phyloP scores from a whole-genome alignment of 2,329 filamentous ascomycete species.

The Fusarium longipes region DNA sequence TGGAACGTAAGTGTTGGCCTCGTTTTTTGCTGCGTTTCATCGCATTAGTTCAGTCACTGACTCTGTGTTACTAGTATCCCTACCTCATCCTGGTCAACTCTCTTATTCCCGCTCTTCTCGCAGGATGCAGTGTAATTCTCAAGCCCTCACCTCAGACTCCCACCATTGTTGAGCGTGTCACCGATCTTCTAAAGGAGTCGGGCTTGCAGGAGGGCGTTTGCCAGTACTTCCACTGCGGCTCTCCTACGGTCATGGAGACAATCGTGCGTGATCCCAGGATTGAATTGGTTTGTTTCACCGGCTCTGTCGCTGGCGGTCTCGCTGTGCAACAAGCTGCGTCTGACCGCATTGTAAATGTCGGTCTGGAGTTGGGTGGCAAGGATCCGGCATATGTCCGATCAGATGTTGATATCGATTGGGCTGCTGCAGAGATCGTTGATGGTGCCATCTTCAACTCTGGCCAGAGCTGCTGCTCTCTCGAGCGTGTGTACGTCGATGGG shows the following conservation, averaged over 20 bases:
- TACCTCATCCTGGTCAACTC: constrained; percentile 95
- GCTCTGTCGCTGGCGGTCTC: constrained; percentile 87
- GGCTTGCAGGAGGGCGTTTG: constrained; percentile 86
- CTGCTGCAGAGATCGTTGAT: constrained; percentile 93
- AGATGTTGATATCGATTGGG: constrained; percentile 91
- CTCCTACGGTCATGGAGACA: constrained; percentile 78
- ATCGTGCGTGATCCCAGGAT: constrained; percentile 82
- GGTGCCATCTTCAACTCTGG: constrained; percentile 98
- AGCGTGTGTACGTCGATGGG: constrained; percentile 90
- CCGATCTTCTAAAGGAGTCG: constrained; percentile 79
- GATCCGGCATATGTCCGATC: constrained; percentile 89
- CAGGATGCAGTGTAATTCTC: constrained; percentile 90
- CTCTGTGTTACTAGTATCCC: constrained; percentile 73
- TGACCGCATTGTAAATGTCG: constrained; percentile 85
- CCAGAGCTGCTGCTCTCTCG: constrained; percentile 95
- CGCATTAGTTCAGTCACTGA: constrained; percentile 13
- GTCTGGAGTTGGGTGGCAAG: constrained; percentile 92
- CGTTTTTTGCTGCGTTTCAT: not conserved
- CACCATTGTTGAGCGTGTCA: constrained; percentile 86
- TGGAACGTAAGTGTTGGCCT: constrained; percentile 81
- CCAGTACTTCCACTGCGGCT: constrained; percentile 92
- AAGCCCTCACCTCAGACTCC: constrained; percentile 97
- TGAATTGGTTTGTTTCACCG: constrained; percentile 89
- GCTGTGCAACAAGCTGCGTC: constrained; percentile 87
- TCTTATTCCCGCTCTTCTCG: constrained; percentile 87